Percentiles rank a stretch among this genome's conserved stretches.
These are phyloP conservation scores for Achlya hypogyna DNA, from an alignment of 352 stramenopile genomes.

Conservation along the genomic window DNA sequence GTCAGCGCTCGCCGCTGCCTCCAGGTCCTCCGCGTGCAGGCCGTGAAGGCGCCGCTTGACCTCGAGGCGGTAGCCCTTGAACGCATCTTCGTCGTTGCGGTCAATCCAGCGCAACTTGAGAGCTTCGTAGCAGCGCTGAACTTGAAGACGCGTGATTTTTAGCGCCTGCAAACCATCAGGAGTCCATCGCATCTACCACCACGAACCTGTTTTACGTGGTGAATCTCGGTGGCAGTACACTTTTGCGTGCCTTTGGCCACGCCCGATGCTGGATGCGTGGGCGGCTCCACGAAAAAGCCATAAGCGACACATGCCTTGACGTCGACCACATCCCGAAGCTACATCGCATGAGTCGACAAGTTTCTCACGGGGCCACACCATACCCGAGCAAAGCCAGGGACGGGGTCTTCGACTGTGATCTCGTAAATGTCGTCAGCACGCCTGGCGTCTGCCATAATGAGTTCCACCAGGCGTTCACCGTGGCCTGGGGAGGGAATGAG, in stretches of 20 bases:
- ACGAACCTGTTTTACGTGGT: slow-evolving; percentile 46
- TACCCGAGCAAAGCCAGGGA: slow-evolving; percentile 63
- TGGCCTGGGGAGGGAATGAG: slow-evolving; percentile 31
- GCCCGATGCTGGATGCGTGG: slow-evolving; percentile 17
- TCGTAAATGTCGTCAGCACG: slow-evolving; percentile 56
- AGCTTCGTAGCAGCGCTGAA: slow-evolving; percentile 72
- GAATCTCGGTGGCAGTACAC: slow-evolving; percentile 40
- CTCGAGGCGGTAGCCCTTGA: slow-evolving; percentile 64
- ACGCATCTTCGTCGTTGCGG: slow-evolving; percentile 34
- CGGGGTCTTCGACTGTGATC: slow-evolving; percentile 76
- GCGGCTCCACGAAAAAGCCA: slow-evolving; percentile 12
- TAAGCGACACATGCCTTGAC: slow-evolving; percentile 15
- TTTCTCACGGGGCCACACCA: not conserved
- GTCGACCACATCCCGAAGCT: slow-evolving; percentile 44
- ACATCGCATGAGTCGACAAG: not conserved
- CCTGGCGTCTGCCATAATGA: slow-evolving; percentile 46
- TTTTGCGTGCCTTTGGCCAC: slow-evolving; percentile 27
- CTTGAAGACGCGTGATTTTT: slow-evolving; percentile 69
- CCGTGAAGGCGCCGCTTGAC: slow-evolving; percentile 76
- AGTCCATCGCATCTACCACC: not conserved
- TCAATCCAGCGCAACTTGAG: slow-evolving; percentile 56
- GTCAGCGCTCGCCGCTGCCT: slow-evolving; percentile 54
- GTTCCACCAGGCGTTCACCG: slow-evolving; percentile 59
- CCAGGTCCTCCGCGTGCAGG: slow-evolving; percentile 55
- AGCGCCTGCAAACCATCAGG: slow-evolving; percentile 29